phyloP scores from a whole-genome alignment of 805 yeast species.

The Yarrowia osloensis region DNA sequence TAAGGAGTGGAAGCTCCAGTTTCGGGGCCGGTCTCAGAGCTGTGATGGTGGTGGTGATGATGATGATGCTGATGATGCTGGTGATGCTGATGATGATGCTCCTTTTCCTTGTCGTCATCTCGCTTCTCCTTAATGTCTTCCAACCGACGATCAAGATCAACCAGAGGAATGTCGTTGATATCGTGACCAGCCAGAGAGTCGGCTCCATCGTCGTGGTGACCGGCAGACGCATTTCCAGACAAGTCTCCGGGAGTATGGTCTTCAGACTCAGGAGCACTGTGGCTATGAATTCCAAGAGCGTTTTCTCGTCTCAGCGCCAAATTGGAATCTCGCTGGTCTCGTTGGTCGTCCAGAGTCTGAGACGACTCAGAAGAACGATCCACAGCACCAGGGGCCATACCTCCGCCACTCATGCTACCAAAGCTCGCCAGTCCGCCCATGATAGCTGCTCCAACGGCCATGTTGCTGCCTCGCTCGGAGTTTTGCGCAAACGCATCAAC shows the following conservation, averaged over 20 bases:
- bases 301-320: neutral
- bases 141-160: constrained; percentile 34
- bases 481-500: constrained; percentile 6
- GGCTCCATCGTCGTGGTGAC: neutral
- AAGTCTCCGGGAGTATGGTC: neutral
- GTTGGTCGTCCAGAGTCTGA: constrained; percentile 4
- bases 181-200: constrained; percentile 17
- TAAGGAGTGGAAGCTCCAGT: neutral
- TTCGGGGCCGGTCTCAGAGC: neutral
- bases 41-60: constrained; percentile 15
- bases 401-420: constrained; percentile 24
- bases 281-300: neutral
- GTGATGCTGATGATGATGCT: constrained; percentile 33
- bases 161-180: constrained; percentile 37
- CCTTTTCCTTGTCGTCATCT: neutral
- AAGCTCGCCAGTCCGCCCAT: constrained; percentile 12
- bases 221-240: neutral
- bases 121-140: constrained; percentile 33
- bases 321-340: neutral
- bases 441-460: constrained; percentile 1
- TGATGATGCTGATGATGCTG: constrained; percentile 34
- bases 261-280: constrained; percentile 31
- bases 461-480: constrained; percentile 10
- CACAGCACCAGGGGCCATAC: constrained; percentile 31
- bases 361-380: constrained; percentile 11